phyloP scores from a whole-genome alignment of 2,329 filamentous ascomycete genomes.

The Raffaelea albimanens region DNA sequence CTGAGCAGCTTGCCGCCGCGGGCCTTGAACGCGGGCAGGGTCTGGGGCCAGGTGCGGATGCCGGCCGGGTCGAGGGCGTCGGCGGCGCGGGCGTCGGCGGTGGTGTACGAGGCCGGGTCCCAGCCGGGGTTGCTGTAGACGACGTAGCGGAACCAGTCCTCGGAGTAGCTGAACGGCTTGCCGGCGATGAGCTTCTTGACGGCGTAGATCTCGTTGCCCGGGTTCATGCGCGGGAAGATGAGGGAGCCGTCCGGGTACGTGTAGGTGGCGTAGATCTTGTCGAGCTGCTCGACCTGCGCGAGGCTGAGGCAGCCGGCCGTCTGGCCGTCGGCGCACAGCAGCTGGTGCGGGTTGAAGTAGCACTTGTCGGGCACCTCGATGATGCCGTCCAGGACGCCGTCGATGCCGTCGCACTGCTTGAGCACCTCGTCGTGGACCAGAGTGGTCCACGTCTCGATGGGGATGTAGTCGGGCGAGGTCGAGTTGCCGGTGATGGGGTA shows the following conservation, averaged over 20 bases:
- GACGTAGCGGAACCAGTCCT: conserved; percentile 38
- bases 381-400: conserved; percentile 7
- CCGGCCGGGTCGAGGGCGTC: conserved; percentile 13
- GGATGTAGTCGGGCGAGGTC: conserved; percentile 3
- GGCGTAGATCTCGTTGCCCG: conserved; percentile 32
- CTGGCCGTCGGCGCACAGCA: conserved; percentile 1
- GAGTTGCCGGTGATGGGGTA: conserved; percentile 27
- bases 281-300: conserved; percentile 4
- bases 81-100: conserved; percentile 23
- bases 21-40: conserved; percentile 23
- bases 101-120: conserved; percentile 26
- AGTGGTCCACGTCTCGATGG: conserved; percentile 2
- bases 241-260: conserved; percentile 27
- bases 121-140: conserved; percentile 34
- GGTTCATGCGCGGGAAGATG: conserved; percentile 40
- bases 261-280: conserved; percentile 4
- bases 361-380: conserved; percentile 8
- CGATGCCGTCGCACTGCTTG: conserved; percentile 9
- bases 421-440: conserved; percentile 8
- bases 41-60: conserved; percentile 22
- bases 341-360: conserved; percentile 2
- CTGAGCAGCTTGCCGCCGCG: conserved; percentile 35
- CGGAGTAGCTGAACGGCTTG: conserved; percentile 29
- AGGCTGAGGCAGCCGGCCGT: conserved; percentile 2
- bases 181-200: conserved; percentile 27